Evolutionary conservation across 805 yeast species (phyloP), one percentile per base, ranked within the genome.

Genomic region (Candida loeiensis): DNA sequence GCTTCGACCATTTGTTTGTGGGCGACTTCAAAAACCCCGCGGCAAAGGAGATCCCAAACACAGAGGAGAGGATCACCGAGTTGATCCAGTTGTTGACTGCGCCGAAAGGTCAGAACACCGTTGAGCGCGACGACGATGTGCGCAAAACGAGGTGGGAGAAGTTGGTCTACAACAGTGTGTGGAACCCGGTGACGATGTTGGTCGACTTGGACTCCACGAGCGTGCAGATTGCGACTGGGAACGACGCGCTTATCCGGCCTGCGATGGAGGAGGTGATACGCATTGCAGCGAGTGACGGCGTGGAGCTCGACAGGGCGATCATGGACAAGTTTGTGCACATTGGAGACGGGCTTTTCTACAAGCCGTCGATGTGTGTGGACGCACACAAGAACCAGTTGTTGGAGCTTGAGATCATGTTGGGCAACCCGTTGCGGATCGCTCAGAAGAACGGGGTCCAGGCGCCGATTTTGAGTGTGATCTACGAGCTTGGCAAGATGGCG

Each of bases 241-340:
- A 60, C 43, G 55, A 58, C 11, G 40, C 49, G 0, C 43, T 68
- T 14, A 55, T 68, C 34, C 42, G 50, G 15, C 87, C 86, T 3
- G 83, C 85, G 0, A 82, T 82, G 89, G 58, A 66, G 26, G 95
- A 85, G 57, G 69, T 85, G 13, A 57, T 74, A 15, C 71, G 69
- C 3, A 73, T 84, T 43, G 95, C 95, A 8, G 75, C 73, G 37
- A 77, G 85, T 7, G 90, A 82, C 43, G 86, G 86, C 0, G 71
- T 75, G 26, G 67, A 64, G 3, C 52, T 85, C 22, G 77, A 79
- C 1, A 69, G 58, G 17, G 74, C 62, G n/a, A 57, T 71, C 15
- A 76, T 76, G 44, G 66, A 75, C 19, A 45, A 53, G 34, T 74
- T 79, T 67, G 56, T 78, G 26, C 79, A 77, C 46, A 68, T 77